These are phyloP conservation scores for Chimonanthus praecox DNA, from an alignment of 164 flowering plant species.

Conservation along the genomic window DNA sequence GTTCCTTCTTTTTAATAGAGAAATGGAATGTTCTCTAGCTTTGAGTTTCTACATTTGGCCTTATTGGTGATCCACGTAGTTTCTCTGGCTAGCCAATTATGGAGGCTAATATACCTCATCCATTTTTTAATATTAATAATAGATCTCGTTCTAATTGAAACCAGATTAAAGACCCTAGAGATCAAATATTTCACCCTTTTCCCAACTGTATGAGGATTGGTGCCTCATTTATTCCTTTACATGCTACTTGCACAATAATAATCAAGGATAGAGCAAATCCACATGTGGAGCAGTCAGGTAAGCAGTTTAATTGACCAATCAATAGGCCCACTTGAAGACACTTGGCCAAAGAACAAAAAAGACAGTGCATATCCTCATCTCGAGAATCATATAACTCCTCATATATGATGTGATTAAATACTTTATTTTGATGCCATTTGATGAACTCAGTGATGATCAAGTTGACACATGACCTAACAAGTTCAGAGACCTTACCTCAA, in stretches of 20 bases:
- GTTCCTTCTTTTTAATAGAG: too few relatives aligned
- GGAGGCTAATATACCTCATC: too few relatives aligned
- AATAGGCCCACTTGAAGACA: not conserved
- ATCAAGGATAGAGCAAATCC: not conserved
- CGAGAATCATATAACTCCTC: too few relatives aligned
- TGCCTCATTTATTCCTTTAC: not conserved
- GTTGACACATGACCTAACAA: not conserved
- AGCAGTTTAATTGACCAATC: not conserved
- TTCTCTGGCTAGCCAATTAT: not conserved
- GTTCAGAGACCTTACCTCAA: conserved; percentile 38
- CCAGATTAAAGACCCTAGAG: not conserved
- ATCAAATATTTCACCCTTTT: not conserved
- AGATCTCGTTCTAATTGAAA: not conserved
- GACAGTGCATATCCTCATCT: not conserved
- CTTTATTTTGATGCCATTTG: not conserved
- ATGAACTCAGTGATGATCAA: not conserved
- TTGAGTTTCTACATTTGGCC: not conserved
- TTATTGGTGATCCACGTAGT: not conserved
- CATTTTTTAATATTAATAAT: too few relatives aligned
- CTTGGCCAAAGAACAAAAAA: not conserved
- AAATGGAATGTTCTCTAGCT: not conserved
- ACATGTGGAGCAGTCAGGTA: not conserved
- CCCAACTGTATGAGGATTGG: not conserved
- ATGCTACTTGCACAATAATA: not conserved
- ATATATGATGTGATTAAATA: not conserved